A percentile compares a stretch with the other conserved stretches of the same genome.
phyloP scores from a whole-genome alignment of 2,329 filamentous ascomycete genomes.

The Teratosphaeria viscida region DNA sequence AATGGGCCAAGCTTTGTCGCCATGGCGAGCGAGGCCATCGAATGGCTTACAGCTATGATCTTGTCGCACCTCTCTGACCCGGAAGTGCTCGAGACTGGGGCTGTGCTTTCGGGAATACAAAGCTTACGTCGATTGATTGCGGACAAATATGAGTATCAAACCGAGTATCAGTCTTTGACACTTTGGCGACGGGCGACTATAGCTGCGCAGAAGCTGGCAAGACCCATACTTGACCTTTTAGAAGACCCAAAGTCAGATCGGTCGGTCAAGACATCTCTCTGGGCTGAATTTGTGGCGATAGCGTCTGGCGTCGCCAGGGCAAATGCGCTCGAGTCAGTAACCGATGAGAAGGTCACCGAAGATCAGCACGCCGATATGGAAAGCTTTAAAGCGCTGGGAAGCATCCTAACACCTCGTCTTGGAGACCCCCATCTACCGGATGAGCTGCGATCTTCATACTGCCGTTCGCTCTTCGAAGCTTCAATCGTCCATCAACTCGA shows the following conservation, averaged over 20 bases:
- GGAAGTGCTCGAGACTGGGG: constrained; percentile 60
- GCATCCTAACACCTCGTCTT: constrained; percentile 63
- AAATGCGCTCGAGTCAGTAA: constrained; percentile 23
- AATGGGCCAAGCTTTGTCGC: constrained; percentile 73
- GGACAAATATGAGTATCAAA: constrained; percentile 70
- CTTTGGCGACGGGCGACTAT: constrained; percentile 75
- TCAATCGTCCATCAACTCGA: constrained; percentile 71
- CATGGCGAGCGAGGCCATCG: constrained; percentile 73
- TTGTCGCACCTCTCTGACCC: constrained; percentile 48
- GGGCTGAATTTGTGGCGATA: constrained; percentile 42
- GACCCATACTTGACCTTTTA: constrained; percentile 47
- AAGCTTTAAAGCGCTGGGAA: constrained; percentile 58
- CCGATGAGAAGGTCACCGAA: constrained; percentile 35
- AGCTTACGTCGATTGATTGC: constrained; percentile 60
- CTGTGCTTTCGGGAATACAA: constrained; percentile 53
- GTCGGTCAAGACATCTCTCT: constrained; percentile 44
- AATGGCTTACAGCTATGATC: constrained; percentile 53
- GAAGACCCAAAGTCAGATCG: constrained; percentile 25
- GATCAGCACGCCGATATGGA: constrained; percentile 77
- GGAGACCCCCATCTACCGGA: constrained; percentile 57
- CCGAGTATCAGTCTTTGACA: constrained; percentile 57
- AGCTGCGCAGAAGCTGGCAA: constrained; percentile 57
- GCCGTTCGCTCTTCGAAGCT: constrained; percentile 65
- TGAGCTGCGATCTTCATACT: constrained; percentile 56
- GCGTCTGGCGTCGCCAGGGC: constrained; percentile 29